A percentile compares a stretch with the other conserved stretches of the same genome.
phyloP scores from a whole-genome alignment of 768 basidiomycete genomes.

The Amanita phalloides region DNA sequence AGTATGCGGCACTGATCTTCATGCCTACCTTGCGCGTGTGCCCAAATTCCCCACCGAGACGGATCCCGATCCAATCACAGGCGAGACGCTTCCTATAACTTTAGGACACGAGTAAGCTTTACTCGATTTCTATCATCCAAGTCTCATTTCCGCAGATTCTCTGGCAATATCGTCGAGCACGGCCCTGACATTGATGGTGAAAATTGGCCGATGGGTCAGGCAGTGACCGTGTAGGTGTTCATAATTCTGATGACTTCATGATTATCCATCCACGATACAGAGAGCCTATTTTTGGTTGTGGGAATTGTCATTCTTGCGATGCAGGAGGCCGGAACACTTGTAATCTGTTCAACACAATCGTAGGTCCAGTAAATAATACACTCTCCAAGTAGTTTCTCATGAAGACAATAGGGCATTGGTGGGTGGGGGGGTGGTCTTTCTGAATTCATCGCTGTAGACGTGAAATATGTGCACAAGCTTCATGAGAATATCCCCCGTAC shows the following conservation, averaged over 20 bases:
- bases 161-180: conserved; percentile 23
- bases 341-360: conserved; percentile 22
- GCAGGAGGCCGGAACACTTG: conserved; percentile 24
- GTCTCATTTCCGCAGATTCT: conserved; percentile 14
- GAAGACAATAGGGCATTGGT: conserved; percentile 22
- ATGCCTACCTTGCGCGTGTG: conserved; percentile 24
- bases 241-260: conserved; percentile 2
- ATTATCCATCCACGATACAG: conserved; percentile 13
- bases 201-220: conserved; percentile 23
- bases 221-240: conserved; percentile 20
- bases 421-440: conserved; percentile 33
- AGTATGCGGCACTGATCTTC: conserved; percentile 40
- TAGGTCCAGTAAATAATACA: conserved; percentile 10
- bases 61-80: conserved; percentile 24
- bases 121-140: not conserved
- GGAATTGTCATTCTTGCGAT: conserved; percentile 25
- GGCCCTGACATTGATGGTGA: conserved; percentile 21
- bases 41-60: conserved; percentile 20
- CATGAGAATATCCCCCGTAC: conserved; percentile 26
- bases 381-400: not conserved
- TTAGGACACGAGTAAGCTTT: conserved; percentile 34
- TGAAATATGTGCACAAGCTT: conserved; percentile 24
- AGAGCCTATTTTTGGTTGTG: conserved; percentile 32
- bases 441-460: conserved; percentile 28
- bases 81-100: conserved; percentile 28